A percentile compares a stretch with the other conserved stretches of the same genome.
phyloP scores from a whole-genome alignment of 2,329 filamentous ascomycete genomes.

The Colletotrichum horii region DNA sequence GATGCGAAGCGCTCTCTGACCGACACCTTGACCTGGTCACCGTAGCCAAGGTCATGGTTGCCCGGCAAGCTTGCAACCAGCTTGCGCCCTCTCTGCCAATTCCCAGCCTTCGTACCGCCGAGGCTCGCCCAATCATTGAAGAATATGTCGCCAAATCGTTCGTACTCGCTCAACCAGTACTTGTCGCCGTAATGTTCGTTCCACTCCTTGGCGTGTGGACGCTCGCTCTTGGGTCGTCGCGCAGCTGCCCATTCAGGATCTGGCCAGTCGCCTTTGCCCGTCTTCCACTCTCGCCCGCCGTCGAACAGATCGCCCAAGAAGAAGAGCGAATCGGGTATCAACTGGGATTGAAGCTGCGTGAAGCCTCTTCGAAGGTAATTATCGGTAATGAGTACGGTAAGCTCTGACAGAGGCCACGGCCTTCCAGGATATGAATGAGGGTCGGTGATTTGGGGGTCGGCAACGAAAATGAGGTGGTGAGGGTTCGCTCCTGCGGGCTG shows the following conservation, averaged over 20 bases:
- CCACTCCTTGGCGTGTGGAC: slow-evolving; percentile 65
- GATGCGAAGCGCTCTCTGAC: slow-evolving; percentile 84
- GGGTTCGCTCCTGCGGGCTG: slow-evolving; percentile 80
- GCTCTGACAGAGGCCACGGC: slow-evolving; percentile 60
- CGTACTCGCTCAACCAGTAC: slow-evolving; percentile 88
- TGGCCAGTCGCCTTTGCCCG: slow-evolving; percentile 62
- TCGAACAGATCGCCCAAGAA: slow-evolving; percentile 97
- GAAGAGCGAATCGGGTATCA: slow-evolving; percentile 86
- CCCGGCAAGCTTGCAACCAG: slow-evolving; percentile 87
- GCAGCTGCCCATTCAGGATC: slow-evolving; percentile 64
- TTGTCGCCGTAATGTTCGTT: slow-evolving; percentile 77
- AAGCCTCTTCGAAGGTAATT: slow-evolving; percentile 88
- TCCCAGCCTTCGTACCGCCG: slow-evolving; percentile 56
- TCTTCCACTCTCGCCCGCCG: slow-evolving; percentile 93
- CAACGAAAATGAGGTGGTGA: slow-evolving; percentile 83
- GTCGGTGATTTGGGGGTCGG: slow-evolving; percentile 91
- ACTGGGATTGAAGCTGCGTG: slow-evolving; percentile 72
- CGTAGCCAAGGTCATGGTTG: slow-evolving; percentile 95
- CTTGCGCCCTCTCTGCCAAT: slow-evolving; percentile 72
- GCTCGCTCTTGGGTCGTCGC: slow-evolving; percentile 56
- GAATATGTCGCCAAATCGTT: slow-evolving; percentile 86
- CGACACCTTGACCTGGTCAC: slow-evolving; percentile 78
- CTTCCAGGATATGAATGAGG: slow-evolving; percentile 93
- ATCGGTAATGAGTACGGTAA: slow-evolving; percentile 74
- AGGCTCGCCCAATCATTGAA: slow-evolving; percentile 69